These are phyloP conservation scores for Mortierella hygrophila DNA, from an alignment of 192 early-diverging fungal species.

Conservation along the genomic window DNA sequence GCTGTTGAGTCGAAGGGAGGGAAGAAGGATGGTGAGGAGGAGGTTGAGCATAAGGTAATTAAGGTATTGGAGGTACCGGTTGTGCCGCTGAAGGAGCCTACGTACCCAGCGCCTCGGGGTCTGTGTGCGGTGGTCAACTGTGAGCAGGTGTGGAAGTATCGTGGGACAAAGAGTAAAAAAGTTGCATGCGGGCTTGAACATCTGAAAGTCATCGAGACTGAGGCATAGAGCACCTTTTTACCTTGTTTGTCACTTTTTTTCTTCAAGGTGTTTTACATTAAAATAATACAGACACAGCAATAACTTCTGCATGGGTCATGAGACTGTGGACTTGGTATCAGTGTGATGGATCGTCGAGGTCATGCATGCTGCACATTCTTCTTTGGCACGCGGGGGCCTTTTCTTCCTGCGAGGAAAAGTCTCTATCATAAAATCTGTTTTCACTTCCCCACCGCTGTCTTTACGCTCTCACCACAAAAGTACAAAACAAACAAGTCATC, in stretches of 20 bases:
- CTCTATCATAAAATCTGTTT: neutral
- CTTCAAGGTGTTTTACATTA: neutral
- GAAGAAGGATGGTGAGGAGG: neutral
- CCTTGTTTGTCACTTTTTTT: neutral
- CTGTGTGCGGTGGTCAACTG: conserved; percentile 65
- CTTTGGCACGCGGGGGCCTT: too few species aligned
- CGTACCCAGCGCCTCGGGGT: conserved; percentile 63
- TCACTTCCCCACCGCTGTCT: neutral
- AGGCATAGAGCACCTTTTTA: neutral
- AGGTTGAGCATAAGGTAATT: conserved; percentile 10
- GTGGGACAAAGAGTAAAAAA: conserved; percentile 57
- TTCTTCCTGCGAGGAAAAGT: neutral
- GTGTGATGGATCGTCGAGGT: too few species aligned
- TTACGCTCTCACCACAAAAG: too few species aligned
- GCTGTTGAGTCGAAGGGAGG: neutral
- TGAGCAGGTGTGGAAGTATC: conserved; percentile 67
- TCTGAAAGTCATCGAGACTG: conserved; percentile 48
- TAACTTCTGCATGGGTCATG: too few species aligned
- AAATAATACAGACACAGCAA: neutral
- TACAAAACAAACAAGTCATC: neutral
- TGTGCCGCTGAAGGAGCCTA: conserved; percentile 30
- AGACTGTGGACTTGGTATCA: too few species aligned
- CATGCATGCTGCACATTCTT: too few species aligned
- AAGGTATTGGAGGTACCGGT: conserved; percentile 40
- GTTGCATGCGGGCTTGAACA: conserved; percentile 76